A percentile compares a stretch with the other conserved stretches of the same genome.
Evolutionary conservation across 116 monocot genomes (phyloP).

Genomic region (Dioscorea cayenensis): DNA sequence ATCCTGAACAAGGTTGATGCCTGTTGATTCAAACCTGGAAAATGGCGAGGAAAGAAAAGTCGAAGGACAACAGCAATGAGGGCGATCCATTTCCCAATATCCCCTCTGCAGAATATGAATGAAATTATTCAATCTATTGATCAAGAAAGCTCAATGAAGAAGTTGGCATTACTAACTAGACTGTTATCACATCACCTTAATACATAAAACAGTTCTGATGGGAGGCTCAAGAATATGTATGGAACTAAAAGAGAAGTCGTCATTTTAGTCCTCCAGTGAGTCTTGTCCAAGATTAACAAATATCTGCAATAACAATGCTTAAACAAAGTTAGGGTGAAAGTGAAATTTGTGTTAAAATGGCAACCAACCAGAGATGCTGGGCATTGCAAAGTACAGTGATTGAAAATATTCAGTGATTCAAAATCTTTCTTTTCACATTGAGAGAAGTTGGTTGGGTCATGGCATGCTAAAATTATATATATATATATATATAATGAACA

Average conservation of each 20-base stretch:
- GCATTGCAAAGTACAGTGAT: neutral
- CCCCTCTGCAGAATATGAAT: conserved; percentile 47
- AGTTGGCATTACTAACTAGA: neutral
- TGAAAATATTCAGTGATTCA: neutral
- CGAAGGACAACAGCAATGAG: conserved; percentile 67
- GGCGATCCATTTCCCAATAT: conserved; percentile 80
- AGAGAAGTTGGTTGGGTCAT: too few species aligned
- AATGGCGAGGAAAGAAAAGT: conserved; percentile 79
- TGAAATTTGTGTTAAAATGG: neutral
- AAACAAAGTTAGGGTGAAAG: neutral
- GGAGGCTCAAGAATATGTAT: conserved; percentile 83
- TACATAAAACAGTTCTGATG: conserved; percentile 46
- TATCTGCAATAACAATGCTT: conserved; percentile 44
- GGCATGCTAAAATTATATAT: too few species aligned
- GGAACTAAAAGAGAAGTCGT: conserved; percentile 80
- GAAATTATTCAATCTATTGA: neutral
- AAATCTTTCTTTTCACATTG: too few species aligned
- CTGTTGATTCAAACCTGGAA: conserved; percentile 45
- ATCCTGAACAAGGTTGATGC: too few species aligned
- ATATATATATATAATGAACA: too few species aligned
- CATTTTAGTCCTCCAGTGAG: conserved; percentile 97
- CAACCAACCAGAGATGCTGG: neutral
- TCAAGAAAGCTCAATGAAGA: neutral
- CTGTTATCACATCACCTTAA: conserved; percentile 37
- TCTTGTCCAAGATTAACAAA: conserved; percentile 76